A percentile compares a stretch with the other conserved stretches of the same genome.
phyloP scores from a whole-genome alignment of 2,329 filamentous ascomycete genomes.

The Chrysoporthe deuterocubensis region DNA sequence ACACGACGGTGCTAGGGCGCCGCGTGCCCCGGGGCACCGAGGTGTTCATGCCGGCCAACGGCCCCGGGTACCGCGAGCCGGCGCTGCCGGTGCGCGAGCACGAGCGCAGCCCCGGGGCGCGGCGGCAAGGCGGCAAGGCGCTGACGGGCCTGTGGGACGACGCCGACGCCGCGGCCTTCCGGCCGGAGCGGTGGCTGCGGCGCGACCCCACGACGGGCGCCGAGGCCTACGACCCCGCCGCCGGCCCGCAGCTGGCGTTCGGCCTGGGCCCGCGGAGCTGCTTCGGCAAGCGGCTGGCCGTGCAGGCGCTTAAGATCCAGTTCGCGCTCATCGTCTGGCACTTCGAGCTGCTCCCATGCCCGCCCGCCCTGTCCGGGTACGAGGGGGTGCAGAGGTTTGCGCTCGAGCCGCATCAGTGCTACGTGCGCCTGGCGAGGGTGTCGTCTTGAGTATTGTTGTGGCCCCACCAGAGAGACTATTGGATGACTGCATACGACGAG shows the following conservation, averaged over 20 bases:
- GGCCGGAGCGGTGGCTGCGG: constrained; percentile 45
- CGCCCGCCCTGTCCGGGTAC: constrained; percentile 33
- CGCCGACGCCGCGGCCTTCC: constrained; percentile 38
- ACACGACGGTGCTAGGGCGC: constrained; percentile 41
- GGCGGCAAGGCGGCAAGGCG: constrained; percentile 31
- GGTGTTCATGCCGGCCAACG: constrained; percentile 47
- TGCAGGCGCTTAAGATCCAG: constrained; percentile 42
- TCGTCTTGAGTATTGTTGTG: neutral
- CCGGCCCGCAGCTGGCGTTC: constrained; percentile 44
- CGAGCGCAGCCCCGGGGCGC: constrained; percentile 34
- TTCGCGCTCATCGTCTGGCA: constrained; percentile 42
- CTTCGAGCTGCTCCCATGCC: constrained; percentile 42
- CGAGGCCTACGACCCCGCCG: constrained; percentile 37
- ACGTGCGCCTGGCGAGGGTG: constrained; percentile 27
- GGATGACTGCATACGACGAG: no score
- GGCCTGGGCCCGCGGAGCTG: constrained; percentile 43
- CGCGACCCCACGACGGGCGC: constrained; percentile 12
- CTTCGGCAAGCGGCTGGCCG: constrained; percentile 44
- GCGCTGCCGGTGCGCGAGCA: constrained; percentile 36
- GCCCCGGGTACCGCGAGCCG: constrained; percentile 37
- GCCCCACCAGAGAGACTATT: no score
- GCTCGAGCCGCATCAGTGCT: constrained; percentile 38
- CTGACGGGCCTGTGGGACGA: constrained; percentile 37
- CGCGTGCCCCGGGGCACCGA: constrained; percentile 43
- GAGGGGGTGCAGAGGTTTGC: constrained; percentile 37